Evolutionary conservation across 1,139 yeast genomes (phyloP).

Genomic region (Sugiyamaella castrensis): DNA sequence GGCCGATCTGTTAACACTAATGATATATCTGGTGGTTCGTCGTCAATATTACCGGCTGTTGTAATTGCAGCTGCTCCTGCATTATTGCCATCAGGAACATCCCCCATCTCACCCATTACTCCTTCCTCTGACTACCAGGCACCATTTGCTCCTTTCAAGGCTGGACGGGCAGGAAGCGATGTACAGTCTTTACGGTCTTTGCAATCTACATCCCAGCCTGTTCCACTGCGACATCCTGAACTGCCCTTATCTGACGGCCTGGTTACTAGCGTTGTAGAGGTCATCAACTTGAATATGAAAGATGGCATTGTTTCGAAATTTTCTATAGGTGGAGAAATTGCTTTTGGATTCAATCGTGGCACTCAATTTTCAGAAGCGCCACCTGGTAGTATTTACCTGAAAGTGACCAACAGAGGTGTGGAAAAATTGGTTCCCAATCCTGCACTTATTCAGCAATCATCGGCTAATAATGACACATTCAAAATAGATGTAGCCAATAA

Average conservation of each 20-base stretch:
- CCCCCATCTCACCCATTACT: neutral
- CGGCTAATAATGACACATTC: constrained; percentile 11
- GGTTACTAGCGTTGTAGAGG: constrained; percentile 76
- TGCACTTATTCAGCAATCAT: constrained; percentile 20
- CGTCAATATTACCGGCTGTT: constrained; percentile 2
- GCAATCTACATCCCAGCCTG: constrained; percentile 22
- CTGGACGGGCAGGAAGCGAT: constrained; percentile 18
- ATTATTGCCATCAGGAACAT: neutral
- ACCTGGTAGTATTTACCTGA: constrained; percentile 18
- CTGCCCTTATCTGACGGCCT: constrained; percentile 54
- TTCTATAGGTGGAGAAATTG: constrained; percentile 74
- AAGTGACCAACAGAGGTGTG: constrained; percentile 18
- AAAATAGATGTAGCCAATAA: constrained; percentile 14
- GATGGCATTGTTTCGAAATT: constrained; percentile 60
- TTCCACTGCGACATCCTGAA: constrained; percentile 50
- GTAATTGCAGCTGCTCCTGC: neutral
- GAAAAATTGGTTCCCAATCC: constrained; percentile 28
- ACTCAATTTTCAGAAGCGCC: constrained; percentile 40
- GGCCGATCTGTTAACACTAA: neutral
- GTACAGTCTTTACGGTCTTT: constrained; percentile 26
- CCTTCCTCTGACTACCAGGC: constrained; percentile 9
- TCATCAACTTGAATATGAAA: constrained; percentile 67
- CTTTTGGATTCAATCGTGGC: constrained; percentile 63
- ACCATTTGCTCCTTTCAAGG: constrained; percentile 12
- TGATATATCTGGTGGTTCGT: neutral